Evolutionary conservation across 2,329 filamentous ascomycete species (phyloP).

Genomic region (Aspergillus viridinutans): DNA sequence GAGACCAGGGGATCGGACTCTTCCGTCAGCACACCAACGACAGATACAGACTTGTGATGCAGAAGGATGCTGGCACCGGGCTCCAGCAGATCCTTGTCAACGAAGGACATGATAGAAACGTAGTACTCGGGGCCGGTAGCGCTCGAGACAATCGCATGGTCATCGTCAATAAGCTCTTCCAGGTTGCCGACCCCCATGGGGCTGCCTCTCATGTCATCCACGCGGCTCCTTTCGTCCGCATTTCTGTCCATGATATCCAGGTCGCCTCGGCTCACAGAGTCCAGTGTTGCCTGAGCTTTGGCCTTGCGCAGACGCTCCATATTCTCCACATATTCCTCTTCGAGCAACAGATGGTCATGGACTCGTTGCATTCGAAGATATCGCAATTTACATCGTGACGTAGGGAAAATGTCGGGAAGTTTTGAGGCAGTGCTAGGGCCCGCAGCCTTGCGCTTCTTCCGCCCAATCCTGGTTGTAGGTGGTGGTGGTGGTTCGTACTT

Average conservation of each 20-base stretch:
- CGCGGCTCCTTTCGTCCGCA: constrained; percentile 88
- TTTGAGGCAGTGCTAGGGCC: constrained; percentile 94
- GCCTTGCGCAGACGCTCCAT: constrained; percentile 93
- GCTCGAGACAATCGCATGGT: constrained; percentile 97
- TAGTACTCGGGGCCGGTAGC: constrained; percentile 98
- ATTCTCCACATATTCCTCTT: constrained; percentile 99
- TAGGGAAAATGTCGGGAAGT: constrained; percentile 89
- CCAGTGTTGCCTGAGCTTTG: constrained; percentile 63
- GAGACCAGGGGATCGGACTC: constrained; percentile 93
- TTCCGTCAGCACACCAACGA: constrained; percentile 94
- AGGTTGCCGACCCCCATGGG: constrained; percentile 98
- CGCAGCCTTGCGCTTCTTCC: constrained; percentile 96
- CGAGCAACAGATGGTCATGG: constrained; percentile 92
- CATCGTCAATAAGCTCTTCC: constrained; percentile 98
- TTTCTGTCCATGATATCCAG: constrained; percentile 78
- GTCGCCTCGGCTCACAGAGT: constrained; percentile 57
- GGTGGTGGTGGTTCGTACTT: constrained; percentile 99
- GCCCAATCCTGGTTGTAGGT: constrained; percentile 91
- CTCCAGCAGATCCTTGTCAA: constrained; percentile 96
- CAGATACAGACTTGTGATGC: constrained; percentile 96
- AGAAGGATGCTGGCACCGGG: constrained; percentile 91
- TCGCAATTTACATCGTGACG: constrained; percentile 93
- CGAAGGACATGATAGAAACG: constrained; percentile 99
- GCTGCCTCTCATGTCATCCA: constrained; percentile 97
- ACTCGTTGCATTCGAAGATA: constrained; percentile 98